These are phyloP conservation scores for Trametes coccinea DNA, from an alignment of 768 basidiomycete species.

Conservation along the genomic window DNA sequence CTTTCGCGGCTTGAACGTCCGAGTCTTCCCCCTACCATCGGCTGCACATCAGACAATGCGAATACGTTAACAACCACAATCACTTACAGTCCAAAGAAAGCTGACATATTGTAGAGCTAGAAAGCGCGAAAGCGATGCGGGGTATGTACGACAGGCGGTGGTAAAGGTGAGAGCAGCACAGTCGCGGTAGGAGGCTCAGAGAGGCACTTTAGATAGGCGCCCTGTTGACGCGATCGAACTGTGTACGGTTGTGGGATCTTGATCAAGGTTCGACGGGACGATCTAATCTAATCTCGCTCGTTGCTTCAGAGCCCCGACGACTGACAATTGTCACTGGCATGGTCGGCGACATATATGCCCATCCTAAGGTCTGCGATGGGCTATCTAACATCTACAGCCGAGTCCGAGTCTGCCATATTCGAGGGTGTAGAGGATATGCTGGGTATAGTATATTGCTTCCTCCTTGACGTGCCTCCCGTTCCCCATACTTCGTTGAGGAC, in stretches of 20 bases:
- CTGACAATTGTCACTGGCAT: too few relatives aligned
- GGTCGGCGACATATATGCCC: too few relatives aligned
- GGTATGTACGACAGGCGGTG: not conserved
- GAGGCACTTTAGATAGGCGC: constrained; percentile 9
- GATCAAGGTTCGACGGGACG: not conserved
- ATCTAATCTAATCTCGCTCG: too few relatives aligned
- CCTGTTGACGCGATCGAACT: constrained; percentile 7
- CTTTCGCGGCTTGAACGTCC: constrained; percentile 95
- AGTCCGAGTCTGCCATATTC: too few relatives aligned
- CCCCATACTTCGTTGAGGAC: too few relatives aligned
- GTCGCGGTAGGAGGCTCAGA: not conserved
- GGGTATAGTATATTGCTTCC: too few relatives aligned
- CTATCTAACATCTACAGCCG: too few relatives aligned
- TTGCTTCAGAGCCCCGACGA: too few relatives aligned
- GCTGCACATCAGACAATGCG: constrained; percentile 3
- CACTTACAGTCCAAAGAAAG: constrained; percentile 86
- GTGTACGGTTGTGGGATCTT: not conserved
- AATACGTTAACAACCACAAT: not conserved
- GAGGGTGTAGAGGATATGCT: too few relatives aligned
- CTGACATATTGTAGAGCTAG: constrained; percentile 54
- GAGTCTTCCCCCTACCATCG: constrained; percentile 73
- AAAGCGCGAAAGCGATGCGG: not conserved
- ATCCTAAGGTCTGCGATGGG: too few relatives aligned
- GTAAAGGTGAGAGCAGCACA: not conserved
- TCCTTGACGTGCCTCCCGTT: too few relatives aligned